Evolutionary conservation across 768 basidiomycete genomes (phyloP), one percentile per base, ranked within the genome.

Genomic region (Russula foetens): DNA sequence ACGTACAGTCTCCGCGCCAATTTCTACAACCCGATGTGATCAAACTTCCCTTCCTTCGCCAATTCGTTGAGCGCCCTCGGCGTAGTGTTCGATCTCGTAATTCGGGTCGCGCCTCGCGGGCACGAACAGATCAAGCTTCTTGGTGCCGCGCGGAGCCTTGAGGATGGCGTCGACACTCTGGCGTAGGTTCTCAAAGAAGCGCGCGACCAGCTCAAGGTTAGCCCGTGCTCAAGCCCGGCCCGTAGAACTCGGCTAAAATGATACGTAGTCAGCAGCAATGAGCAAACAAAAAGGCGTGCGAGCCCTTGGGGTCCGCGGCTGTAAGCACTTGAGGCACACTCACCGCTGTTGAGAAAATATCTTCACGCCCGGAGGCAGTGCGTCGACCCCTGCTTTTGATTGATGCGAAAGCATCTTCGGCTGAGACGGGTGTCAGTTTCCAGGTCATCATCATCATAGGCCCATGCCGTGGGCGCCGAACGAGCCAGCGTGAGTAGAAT

Each of bases 91-190:
- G 61, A 85, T 67, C 0, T 78, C 59, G 12, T 74, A 65, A 2
- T 71, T 75, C 7, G 66, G 64, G 33, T 82, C 81, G 21, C 80
- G 71, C 7, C 82, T 75, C 2, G 82, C 79, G 24, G 73, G 71
- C 68, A 86, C 71, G 69, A 80, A 89, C 2, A 88, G 69, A 68
- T 88, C 86, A 58, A 86, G 67, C 59, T 74, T 77, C 72, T 82
- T 83, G 56, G 73, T 78, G 23, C 77, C 77, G 1, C 80, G 75
- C 6, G 86, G 73, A 14, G 74, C 73, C 3, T 69, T 71, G 51
- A 77, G 74, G 66, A 79, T 74, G 26, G 71, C 69, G 26, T 75
- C 70, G n/a, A 84, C 73, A 56, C 83, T 81, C n/a, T 74, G 69
- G 9, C 77, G 69, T 7, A 85, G 67, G 64, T 76, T 78, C 57